These are phyloP conservation scores for Sextonia rubra DNA, from an alignment of 164 flowering plant genomes.

Conservation along the genomic window DNA sequence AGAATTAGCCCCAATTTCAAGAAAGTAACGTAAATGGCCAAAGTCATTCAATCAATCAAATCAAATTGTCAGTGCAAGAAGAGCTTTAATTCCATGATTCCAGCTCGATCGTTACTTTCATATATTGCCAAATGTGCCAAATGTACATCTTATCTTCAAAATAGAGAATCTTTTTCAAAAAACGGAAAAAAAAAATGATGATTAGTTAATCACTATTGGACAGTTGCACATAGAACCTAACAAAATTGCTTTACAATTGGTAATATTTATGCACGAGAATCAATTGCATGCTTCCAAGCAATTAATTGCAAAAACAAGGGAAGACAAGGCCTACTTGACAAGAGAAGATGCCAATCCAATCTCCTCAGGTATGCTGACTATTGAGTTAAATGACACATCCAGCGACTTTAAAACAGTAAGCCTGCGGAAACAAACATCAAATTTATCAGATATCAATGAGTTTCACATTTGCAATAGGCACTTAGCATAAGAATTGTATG, in stretches of 20 bases:
- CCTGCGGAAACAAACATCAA: constrained; percentile 36
- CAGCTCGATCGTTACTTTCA: too few relatives aligned
- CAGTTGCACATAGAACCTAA: not conserved
- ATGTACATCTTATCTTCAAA: not conserved
- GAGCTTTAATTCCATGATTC: too few relatives aligned
- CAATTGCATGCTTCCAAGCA: constrained; percentile 1
- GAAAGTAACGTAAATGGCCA: too few relatives aligned
- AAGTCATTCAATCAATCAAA: too few relatives aligned
- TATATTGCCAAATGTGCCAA: too few relatives aligned
- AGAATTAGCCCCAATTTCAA: too few relatives aligned
- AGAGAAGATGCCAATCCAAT: constrained; percentile 78
- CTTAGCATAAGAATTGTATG: not conserved
- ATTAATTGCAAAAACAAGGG: not conserved
- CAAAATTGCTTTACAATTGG: not conserved
- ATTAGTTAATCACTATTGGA: not conserved
- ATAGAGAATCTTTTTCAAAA: not conserved
- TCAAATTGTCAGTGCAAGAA: too few relatives aligned
- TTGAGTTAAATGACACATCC: constrained; percentile 70
- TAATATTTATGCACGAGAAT: not conserved
- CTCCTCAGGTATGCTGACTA: constrained; percentile 62
- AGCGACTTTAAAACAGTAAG: constrained; percentile 69
- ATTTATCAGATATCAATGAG: not conserved
- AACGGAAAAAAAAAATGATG: too few relatives aligned
- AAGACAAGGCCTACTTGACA: constrained; percentile 58
- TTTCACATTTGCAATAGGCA: not conserved